Percentiles rank a stretch among this genome's conserved stretches.
Evolutionary conservation across 2,329 filamentous ascomycete genomes (phyloP).

Genomic region (Leptographium flavum): DNA sequence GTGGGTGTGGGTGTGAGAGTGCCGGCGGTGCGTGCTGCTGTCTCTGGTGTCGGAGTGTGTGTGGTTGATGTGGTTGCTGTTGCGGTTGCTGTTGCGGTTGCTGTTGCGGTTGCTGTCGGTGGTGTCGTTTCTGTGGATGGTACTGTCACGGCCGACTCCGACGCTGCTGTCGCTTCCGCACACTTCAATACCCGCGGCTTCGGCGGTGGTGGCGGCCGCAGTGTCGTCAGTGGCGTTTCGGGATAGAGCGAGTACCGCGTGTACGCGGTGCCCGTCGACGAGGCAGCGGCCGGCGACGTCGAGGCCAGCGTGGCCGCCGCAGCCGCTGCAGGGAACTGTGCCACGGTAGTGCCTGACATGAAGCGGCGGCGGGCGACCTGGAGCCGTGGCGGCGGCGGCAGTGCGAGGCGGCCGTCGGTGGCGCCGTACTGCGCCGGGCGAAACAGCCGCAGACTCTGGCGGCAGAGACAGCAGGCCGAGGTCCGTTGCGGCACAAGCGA

Average conservation of each 20-base stretch:
- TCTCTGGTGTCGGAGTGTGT: background rate
- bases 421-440: constrained; percentile 18
- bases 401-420: constrained; percentile 16
- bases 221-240: constrained; percentile 2
- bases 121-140: too few species aligned
- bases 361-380: constrained; percentile 18
- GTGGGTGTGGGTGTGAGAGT: too few species aligned
- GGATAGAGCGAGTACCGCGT: constrained; percentile 9
- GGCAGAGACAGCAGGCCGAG: constrained; percentile 25
- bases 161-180: too few species aligned
- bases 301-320: background rate
- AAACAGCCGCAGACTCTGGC: constrained; percentile 24
- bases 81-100: background rate
- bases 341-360: constrained; percentile 31
- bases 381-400: constrained; percentile 12
- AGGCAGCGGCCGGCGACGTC: background rate
- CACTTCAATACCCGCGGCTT: too few species aligned
- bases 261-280: constrained; percentile 4
- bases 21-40: too few species aligned
- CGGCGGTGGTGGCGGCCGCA: constrained; percentile 6
- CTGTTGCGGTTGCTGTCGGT: background rate
- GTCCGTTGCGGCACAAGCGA: constrained; percentile 20
- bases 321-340: constrained; percentile 19
- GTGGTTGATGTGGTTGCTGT: background rate
- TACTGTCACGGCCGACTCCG: background rate